Conservation (phyloP, 192 early-diverging fungal species). For the Phlyctochytrium arcticum region DNA sequence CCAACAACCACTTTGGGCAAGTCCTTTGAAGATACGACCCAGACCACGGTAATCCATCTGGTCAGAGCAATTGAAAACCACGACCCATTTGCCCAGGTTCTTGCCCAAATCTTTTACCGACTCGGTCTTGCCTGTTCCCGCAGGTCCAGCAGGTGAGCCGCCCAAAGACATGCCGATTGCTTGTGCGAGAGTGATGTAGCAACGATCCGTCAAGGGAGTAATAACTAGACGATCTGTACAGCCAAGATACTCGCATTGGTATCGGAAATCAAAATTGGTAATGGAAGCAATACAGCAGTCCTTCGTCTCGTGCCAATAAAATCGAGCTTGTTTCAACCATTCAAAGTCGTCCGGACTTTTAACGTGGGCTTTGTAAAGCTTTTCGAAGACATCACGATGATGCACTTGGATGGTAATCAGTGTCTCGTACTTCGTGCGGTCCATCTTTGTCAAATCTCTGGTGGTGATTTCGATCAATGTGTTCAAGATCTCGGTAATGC, state of each 20-base stretch:
- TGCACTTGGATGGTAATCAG: constrained; percentile 68
- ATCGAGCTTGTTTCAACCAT: constrained; percentile 62
- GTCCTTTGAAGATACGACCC: constrained; percentile 61
- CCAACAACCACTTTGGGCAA: constrained; percentile 62
- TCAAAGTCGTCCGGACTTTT: constrained; percentile 61
- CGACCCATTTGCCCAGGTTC: constrained; percentile 66
- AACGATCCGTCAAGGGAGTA: constrained; percentile 59
- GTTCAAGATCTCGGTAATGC: constrained; percentile 58
- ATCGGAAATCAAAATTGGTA: constrained; percentile 63
- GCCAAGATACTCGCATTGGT: constrained; percentile 64
- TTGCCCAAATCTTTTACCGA: constrained; percentile 63
- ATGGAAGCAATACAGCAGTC: constrained; percentile 62
- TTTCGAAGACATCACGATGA: constrained; percentile 65
- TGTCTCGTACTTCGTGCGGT: constrained; percentile 60
- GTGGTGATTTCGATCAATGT: constrained; percentile 60
- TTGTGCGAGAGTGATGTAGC: constrained; percentile 60
- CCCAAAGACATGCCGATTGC: constrained; percentile 64
- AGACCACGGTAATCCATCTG: constrained; percentile 68
- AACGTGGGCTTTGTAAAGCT: constrained; percentile 55
- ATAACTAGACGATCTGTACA: constrained; percentile 63
- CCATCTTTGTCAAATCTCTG: constrained; percentile 61
- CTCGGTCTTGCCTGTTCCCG: constrained; percentile 63
- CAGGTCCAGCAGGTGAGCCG: constrained; percentile 59
- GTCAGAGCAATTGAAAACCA: constrained; percentile 67
- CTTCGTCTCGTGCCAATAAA: constrained; percentile 68